phyloP scores from a whole-genome alignment of 176 grass and related monocot species.

The Hsuehochloa calcarea region DNA sequence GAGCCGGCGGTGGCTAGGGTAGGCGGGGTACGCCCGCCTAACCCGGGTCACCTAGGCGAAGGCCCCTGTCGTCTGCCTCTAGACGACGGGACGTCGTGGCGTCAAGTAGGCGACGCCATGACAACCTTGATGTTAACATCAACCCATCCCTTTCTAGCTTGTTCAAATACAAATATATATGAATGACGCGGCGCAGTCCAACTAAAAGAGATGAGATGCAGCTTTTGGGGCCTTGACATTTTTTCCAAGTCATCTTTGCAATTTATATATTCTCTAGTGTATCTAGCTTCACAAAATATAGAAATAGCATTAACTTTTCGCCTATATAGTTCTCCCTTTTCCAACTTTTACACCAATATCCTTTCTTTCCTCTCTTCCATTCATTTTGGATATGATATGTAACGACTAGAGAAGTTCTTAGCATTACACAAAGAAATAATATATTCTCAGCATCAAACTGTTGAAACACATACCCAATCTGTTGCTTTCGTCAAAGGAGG shows the following conservation, averaged over 20 bases:
- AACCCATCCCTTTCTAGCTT: background rate
- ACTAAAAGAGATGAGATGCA: background rate
- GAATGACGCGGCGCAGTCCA: background rate
- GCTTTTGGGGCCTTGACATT: background rate
- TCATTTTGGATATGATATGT: background rate
- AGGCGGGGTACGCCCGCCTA: too few relatives aligned
- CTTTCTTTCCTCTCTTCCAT: background rate
- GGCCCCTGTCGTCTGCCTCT: too few relatives aligned
- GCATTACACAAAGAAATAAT: constrained; percentile 2
- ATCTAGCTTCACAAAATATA: constrained; percentile 11
- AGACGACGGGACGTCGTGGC: too few relatives aligned
- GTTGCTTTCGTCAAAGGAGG: constrained; percentile 90
- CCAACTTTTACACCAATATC: background rate
- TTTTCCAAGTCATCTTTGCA: background rate
- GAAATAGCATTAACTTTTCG: background rate
- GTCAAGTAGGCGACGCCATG: too few relatives aligned
- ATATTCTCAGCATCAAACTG: background rate
- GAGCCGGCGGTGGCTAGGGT: too few relatives aligned
- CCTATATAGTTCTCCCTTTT: background rate
- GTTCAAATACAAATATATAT: background rate
- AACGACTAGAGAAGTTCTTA: background rate
- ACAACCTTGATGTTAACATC: background rate
- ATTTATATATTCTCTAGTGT: background rate
- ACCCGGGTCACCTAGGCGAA: too few relatives aligned
- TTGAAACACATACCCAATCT: constrained; percentile 67